These are phyloP conservation scores for Arachnomyces sp. DNA, from an alignment of 2,329 filamentous ascomycete species.

Conservation along the genomic window DNA sequence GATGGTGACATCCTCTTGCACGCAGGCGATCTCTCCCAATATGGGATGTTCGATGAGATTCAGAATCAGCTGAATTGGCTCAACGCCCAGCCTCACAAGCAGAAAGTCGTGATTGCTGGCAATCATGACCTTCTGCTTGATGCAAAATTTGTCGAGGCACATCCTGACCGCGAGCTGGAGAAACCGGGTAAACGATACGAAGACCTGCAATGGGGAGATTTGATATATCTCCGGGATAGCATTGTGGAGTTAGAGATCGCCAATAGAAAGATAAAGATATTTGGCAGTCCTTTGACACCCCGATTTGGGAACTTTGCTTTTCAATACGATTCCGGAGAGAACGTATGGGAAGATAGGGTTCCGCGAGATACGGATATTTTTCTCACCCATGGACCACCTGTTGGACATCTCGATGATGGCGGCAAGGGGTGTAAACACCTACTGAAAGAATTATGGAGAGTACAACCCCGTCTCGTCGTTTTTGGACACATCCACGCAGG, in stretches of 20 bases:
- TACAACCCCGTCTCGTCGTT: constrained; percentile 7
- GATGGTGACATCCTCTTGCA: constrained; percentile 39
- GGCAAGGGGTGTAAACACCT: constrained; percentile 7
- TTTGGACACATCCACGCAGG: constrained; percentile 12
- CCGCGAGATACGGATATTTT: constrained; percentile 10
- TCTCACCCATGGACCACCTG: constrained; percentile 10
- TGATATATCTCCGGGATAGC: constrained; percentile 9
- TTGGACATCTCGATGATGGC: constrained; percentile 8
- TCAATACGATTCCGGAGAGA: constrained; percentile 4
- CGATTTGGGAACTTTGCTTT: constrained; percentile 9
- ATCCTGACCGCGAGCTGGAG: not conserved
- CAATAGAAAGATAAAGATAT: constrained; percentile 6
- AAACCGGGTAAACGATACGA: not conserved
- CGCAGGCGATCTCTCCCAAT: constrained; percentile 39
- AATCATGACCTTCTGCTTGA: constrained; percentile 33
- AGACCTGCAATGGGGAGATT: constrained; percentile 6
- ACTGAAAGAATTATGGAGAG: constrained; percentile 6
- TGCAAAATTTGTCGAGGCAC: not conserved
- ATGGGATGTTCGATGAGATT: constrained; percentile 32
- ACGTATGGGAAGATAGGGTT: constrained; percentile 8
- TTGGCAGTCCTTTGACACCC: constrained; percentile 10
- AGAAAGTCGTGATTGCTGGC: constrained; percentile 39
- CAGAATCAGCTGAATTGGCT: constrained; percentile 35
- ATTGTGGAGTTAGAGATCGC: constrained; percentile 1
- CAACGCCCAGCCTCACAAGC: constrained; percentile 24